A percentile compares a stretch with the other conserved stretches of the same genome.
Conservation (phyloP, 257 asterid species). For the Solanum lycopersicoides region DNA sequence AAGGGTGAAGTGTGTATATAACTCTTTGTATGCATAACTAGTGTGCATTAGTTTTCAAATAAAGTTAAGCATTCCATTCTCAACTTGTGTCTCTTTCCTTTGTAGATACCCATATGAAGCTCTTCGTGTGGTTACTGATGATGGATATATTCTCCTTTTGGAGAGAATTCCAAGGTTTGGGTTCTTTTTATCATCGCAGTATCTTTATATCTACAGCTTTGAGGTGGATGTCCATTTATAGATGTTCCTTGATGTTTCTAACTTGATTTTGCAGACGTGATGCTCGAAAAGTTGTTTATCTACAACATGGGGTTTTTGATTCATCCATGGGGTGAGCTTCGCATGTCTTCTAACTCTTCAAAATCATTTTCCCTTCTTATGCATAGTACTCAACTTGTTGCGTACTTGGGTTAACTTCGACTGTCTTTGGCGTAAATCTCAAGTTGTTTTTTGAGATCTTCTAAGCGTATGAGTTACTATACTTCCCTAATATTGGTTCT, state of each 20-base stretch:
- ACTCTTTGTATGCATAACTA: neutral
- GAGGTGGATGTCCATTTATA: neutral
- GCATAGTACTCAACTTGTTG: neutral
- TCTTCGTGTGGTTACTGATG: conserved; percentile 77
- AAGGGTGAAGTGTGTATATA: neutral
- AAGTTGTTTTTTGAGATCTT: neutral
- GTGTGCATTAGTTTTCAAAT: neutral
- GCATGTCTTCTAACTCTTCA: neutral
- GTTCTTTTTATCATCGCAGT: neutral
- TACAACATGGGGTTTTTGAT: conserved; percentile 96
- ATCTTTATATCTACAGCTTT: neutral
- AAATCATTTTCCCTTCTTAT: neutral
- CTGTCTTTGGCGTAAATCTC: neutral
- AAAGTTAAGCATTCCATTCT: neutral
- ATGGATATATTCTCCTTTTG: conserved; percentile 90
- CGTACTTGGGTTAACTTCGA: neutral
- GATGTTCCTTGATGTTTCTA: conserved; percentile 9
- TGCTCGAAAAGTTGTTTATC: conserved; percentile 77
- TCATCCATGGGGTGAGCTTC: conserved; percentile 95
- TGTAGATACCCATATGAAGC: conserved; percentile 94
- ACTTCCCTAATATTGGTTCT: neutral
- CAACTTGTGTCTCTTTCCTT: neutral
- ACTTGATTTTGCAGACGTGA: conserved; percentile 55
- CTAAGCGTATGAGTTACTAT: neutral
- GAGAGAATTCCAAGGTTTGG: conserved; percentile 94